A percentile compares a stretch with the other conserved stretches of the same genome.
Evolutionary conservation across 805 yeast species (phyloP).

Genomic region (Dipodascus albidus): DNA sequence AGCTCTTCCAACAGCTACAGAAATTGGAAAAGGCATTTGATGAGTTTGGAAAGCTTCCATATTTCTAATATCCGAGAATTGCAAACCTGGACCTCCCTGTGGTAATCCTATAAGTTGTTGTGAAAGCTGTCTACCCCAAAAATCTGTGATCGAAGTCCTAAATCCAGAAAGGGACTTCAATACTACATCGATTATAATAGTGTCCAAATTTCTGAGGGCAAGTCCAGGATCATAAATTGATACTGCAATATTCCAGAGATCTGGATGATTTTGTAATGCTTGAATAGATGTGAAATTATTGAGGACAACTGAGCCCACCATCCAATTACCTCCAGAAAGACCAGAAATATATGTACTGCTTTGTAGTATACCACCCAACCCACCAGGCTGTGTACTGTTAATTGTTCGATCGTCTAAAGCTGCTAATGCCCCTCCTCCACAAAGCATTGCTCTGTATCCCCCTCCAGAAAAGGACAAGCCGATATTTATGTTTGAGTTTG

Average conservation of each 20-base stretch:
- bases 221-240: constrained; percentile 51
- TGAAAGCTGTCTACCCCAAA: constrained; percentile 66
- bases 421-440: constrained; percentile 73
- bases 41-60: constrained; percentile 46
- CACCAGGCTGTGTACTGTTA: constrained; percentile 20
- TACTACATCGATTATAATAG: neutral
- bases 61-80: constrained; percentile 41
- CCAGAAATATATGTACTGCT: constrained; percentile 60
- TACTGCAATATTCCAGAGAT: constrained; percentile 53
- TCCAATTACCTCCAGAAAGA: constrained; percentile 78
- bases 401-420: constrained; percentile 56
- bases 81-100: constrained; percentile 44
- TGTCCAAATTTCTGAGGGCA: constrained; percentile 10
- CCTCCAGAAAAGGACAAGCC: constrained; percentile 69
- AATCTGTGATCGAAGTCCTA: constrained; percentile 56
- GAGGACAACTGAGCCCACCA: constrained; percentile 51
- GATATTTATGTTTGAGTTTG: constrained; percentile 17
- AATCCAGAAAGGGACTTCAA: constrained; percentile 52
- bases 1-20: constrained; percentile 35
- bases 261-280: constrained; percentile 32
- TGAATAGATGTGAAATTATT: constrained; percentile 63
- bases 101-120: constrained; percentile 47
- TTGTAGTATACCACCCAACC: constrained; percentile 64
- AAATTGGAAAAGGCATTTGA: constrained; percentile 52
- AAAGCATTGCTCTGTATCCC: constrained; percentile 79